These are phyloP conservation scores for Tremella fuciformis DNA, from an alignment of 768 basidiomycete genomes.

Conservation along the genomic window DNA sequence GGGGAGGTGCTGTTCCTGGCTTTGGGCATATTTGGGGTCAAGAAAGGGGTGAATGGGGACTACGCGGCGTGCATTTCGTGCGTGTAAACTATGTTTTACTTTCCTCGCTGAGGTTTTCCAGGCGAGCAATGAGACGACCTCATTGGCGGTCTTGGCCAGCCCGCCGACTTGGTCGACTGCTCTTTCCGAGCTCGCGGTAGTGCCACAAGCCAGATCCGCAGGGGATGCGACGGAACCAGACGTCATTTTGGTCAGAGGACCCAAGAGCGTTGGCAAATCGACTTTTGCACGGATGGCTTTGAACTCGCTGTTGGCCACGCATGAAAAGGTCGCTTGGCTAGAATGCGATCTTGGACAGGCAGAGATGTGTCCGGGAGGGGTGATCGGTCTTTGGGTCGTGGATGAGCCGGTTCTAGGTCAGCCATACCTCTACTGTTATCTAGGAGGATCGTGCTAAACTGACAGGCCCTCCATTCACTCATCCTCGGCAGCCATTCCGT, in stretches of 20 bases:
- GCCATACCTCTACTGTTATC: constrained; percentile 18
- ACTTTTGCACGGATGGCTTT: constrained; percentile 72
- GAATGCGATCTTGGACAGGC: constrained; percentile 93
- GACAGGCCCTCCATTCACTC: constrained; percentile 82
- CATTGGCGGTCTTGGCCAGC: constrained; percentile 42
- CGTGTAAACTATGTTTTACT: constrained; percentile 33
- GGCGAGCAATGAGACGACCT: constrained; percentile 5
- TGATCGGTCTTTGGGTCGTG: constrained; percentile 74
- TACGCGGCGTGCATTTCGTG: constrained; percentile 56
- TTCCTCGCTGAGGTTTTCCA: constrained; percentile 12
- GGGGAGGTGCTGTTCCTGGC: constrained; percentile 61
- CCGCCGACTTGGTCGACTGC: constrained; percentile 40
- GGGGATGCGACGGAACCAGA: constrained; percentile 27
- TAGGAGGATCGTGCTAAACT: not conserved
- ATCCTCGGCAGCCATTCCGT: constrained; percentile 65
- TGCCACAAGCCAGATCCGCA: not conserved
- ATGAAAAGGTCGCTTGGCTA: constrained; percentile 78
- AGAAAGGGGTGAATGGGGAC: constrained; percentile 47
- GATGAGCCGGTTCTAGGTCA: constrained; percentile 69
- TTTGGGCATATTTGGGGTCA: constrained; percentile 63
- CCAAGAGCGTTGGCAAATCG: constrained; percentile 86
- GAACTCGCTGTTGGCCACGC: constrained; percentile 64
- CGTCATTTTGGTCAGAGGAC: constrained; percentile 72
- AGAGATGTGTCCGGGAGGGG: constrained; percentile 83
- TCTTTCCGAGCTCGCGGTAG: constrained; percentile 37